Conservation (phyloP, 2,329 filamentous ascomycete species). For the Rugonectria rugulosa region DNA sequence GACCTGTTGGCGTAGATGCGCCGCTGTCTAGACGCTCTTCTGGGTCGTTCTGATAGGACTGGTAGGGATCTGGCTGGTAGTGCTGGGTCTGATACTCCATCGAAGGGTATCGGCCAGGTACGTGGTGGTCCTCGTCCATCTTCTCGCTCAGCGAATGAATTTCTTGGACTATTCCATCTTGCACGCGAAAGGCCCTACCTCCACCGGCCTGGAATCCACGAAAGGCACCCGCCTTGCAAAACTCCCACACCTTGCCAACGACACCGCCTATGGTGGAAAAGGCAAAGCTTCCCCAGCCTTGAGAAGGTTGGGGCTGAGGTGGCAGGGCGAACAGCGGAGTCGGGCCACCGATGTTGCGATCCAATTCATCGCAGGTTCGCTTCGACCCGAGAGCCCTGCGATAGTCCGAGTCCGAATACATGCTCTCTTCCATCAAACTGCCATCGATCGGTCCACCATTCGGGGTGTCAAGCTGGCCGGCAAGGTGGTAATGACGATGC, state of each 20-base stretch:
- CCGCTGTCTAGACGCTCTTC: conserved; percentile 43
- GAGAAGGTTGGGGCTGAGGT: conserved; percentile 39
- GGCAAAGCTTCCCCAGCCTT: conserved; percentile 65
- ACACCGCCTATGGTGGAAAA: conserved; percentile 70
- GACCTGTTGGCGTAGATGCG: conserved; percentile 52
- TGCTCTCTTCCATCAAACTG: conserved; percentile 58
- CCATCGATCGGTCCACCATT: conserved; percentile 42
- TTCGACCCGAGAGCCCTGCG: conserved; percentile 60
- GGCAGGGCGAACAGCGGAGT: conserved; percentile 45
- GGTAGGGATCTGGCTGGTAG: conserved; percentile 17
- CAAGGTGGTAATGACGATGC: conserved; percentile 54
- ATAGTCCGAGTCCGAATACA: conserved; percentile 65
- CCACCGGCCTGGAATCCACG: conserved; percentile 87
- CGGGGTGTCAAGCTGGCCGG: conserved; percentile 62
- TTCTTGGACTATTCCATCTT: conserved; percentile 33
- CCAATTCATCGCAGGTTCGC: conserved; percentile 46
- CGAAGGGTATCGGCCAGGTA: conserved; percentile 45
- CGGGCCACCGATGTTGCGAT: conserved; percentile 43
- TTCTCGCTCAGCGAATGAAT: conserved; percentile 24
- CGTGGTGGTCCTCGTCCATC: conserved; percentile 30
- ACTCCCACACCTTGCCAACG: conserved; percentile 82
- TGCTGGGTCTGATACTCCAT: conserved; percentile 31
- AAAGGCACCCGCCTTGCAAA: conserved; percentile 79
- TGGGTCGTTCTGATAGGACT: conserved; percentile 22
- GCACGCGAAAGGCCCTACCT: conserved; percentile 73